Evolutionary conservation across 805 yeast genomes (phyloP), one percentile per base, ranked within the genome.

Genomic region (Wickerhamiella azymoides): DNA sequence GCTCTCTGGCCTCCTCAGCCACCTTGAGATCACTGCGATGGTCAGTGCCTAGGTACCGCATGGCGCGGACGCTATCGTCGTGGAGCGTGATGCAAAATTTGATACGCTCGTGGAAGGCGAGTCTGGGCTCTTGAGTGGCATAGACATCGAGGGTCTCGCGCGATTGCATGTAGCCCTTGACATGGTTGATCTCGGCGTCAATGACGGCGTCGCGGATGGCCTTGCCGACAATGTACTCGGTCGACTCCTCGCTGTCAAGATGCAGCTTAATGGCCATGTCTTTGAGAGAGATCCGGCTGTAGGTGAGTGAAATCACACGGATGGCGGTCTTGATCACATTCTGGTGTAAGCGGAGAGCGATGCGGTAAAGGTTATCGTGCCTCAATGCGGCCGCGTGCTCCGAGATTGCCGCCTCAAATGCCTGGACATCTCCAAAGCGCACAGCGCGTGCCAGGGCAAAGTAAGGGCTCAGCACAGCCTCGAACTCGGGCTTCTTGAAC

Each of bases 271-370:
- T 74, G 64, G 98, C 92, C 47, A 92, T 86, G 60, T 92, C 99
- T 63, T 81, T 83, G 57, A 92, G 72, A 3, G 96, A 84, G 50
- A 92, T 92, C 61, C 77, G 79, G 49, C 92, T 82, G 68, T 92
- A 92, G 6, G 96, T 79, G 57, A 92, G 69, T 10, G 95, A 84
- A 58, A 92, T 84, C 57, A 84, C 82, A 63, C 97, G 76, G 50
- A 92, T 85, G 59, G 98, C 99, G 1, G 99, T 88, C 67, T 89
- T 92, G 65, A 92, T 92, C 50, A 92, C 99, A 62, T 89, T 92
- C 60, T 94, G 95, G 62, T 96, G 82, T 59, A 92, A 72, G 58
- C 97, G 77, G 39, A 85, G 72, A 39, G 92, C 92, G 55, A 92
- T 72, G 35, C 84, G 83, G 61, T 78, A 84, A 55, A 80, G 84